Base-by-base conservation (phyloP, 768 basidiomycete genomes). In the Boletus sp. region DNA sequence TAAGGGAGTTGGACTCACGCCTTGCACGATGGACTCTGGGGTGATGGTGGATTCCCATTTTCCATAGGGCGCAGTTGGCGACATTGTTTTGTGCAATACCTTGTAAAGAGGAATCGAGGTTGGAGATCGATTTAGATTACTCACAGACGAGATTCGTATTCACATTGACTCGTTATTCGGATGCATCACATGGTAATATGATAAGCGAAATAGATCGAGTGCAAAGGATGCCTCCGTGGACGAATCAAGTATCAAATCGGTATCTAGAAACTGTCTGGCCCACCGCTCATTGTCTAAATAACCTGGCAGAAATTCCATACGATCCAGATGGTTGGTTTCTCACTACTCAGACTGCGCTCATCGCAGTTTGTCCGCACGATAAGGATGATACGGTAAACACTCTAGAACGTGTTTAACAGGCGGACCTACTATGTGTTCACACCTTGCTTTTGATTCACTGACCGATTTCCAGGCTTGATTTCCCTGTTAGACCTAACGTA, bases 41-140 rank as follows among this genome's bases (percentile, higher is more conserved):
- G 79, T 78, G 54, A 88, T 78, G 5, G 82, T 77, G 2, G 84
- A 85, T 5, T 73, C 68, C 86, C 87, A 89, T 20, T 79, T 80
- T 28, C 85, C 87, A 64, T 78, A 89, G 0, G 85, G 81, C 7
- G 83, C 82, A 0, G 56, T 64, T 47, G 49, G 55, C 18, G 60
- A 58, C 67, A 68, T 68, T 0, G 42, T 44, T 1, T 40, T 52
- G 29, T 50, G 47, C 12, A 15, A 12, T 30, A 20, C 28, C n/a
- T 17, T 6, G 44, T 29, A 35, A n/a, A n/a, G 32, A 28, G n/a
- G 1, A 35, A 36, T 20, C 11, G 52, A 2, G 18, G 4, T n/a
- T n/a, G 3, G 17, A 50, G 17, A 9, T 4, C 0, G 11, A 2
- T 46, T 17, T 30, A 24, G 46, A 46, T 46, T 17, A 11, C 14